phyloP scores from a whole-genome alignment of 352 stramenopile genomes.

The Elongisporangium senticosum region DNA sequence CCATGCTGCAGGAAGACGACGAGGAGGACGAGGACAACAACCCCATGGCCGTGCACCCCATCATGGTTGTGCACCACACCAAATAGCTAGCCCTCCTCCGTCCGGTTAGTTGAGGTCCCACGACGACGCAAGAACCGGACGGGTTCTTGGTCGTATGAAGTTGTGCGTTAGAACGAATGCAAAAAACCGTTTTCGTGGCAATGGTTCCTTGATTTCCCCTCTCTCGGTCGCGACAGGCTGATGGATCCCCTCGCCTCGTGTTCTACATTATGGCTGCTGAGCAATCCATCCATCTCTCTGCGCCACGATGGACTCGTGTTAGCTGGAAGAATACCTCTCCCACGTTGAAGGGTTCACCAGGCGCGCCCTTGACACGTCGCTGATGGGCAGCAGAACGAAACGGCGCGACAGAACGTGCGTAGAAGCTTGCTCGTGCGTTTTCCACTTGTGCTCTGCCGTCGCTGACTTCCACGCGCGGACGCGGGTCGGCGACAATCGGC shows the following conservation, averaged over 20 bases:
- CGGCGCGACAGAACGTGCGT: background rate
- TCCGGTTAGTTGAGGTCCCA: background rate
- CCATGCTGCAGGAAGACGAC: constrained; percentile 16
- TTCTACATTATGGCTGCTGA: background rate
- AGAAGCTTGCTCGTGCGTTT: background rate
- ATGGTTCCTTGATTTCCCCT: background rate
- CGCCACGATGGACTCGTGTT: background rate
- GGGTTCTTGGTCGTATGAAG: background rate
- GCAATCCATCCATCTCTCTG: no score
- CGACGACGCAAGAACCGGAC: background rate
- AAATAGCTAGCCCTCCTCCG: background rate
- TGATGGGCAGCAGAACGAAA: background rate
- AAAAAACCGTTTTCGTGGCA: background rate
- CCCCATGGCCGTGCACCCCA: background rate
- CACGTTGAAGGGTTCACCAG: background rate
- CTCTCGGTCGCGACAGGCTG: no score
- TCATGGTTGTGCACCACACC: background rate
- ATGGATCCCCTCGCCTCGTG: background rate
- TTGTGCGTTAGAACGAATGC: background rate
- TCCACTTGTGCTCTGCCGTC: background rate
- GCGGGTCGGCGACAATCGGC: background rate
- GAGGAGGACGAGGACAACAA: constrained; percentile 1
- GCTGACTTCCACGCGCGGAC: background rate
- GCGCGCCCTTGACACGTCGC: background rate
- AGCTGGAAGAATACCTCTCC: background rate